Evolutionary conservation across 768 basidiomycete genomes (phyloP).

Genomic region (Crucibulum laeve): DNA sequence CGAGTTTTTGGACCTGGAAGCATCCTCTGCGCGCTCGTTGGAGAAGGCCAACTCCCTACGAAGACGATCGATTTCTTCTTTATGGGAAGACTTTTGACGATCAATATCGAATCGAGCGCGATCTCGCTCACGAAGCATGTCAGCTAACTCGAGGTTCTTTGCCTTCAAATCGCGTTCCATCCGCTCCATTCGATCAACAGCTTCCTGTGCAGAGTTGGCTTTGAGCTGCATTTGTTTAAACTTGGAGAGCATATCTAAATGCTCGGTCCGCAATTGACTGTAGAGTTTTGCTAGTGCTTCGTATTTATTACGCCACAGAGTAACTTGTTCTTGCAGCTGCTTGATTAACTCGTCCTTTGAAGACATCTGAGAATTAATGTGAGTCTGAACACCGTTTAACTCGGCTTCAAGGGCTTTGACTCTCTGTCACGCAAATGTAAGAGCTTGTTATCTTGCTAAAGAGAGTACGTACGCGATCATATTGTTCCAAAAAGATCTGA

Average conservation of each 20-base stretch:
- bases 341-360: constrained; percentile 96
- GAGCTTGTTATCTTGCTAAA: neutral
- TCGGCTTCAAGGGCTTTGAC: constrained; percentile 96
- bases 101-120: constrained; percentile 94
- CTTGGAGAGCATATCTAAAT: constrained; percentile 94
- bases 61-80: constrained; percentile 90
- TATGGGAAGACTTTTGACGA: constrained; percentile 88
- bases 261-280: constrained; percentile 95
- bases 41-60: constrained; percentile 92
- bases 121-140: constrained; percentile 98
- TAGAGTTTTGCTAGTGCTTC: constrained; percentile 98
- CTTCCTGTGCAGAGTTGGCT: constrained; percentile 97
- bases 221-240: constrained; percentile 97
- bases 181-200: constrained; percentile 96
- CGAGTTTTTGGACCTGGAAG: constrained; percentile 84
- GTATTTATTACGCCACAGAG: constrained; percentile 97
- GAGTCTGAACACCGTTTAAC: constrained; percentile 65
- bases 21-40: constrained; percentile 97
- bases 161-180: constrained; percentile 98
- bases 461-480: constrained; percentile 74
- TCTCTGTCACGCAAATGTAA: constrained; percentile 45
- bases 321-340: constrained; percentile 95
- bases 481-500: constrained; percentile 95
- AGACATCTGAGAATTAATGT: constrained; percentile 78
- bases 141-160: constrained; percentile 97